These are phyloP conservation scores for Brassica juncea DNA, from an alignment of 345 rosid species.

Conservation along the genomic window DNA sequence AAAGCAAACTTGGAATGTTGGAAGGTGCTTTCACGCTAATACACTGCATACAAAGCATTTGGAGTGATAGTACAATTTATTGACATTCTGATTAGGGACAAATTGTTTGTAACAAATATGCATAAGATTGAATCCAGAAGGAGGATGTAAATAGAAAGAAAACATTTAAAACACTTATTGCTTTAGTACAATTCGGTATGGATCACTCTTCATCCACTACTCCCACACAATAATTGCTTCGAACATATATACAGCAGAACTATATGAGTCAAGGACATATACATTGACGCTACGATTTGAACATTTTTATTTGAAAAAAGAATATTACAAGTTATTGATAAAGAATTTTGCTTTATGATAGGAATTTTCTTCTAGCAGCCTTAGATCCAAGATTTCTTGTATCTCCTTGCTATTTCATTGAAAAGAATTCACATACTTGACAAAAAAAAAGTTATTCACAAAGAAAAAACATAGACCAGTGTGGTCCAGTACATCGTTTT, in stretches of 20 bases:
- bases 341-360: no score
- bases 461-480: no score
- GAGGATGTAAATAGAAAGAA: slow-evolving; percentile 14
- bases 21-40: background rate
- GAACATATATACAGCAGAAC: slow-evolving; percentile 23
- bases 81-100: slow-evolving; percentile 28
- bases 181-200: slow-evolving; percentile 38
- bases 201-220: slow-evolving; percentile 33
- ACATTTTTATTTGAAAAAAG: no score
- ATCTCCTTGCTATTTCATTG: no score
- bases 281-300: background rate
- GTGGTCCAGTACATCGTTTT: no score
- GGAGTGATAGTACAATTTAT: background rate
- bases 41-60: background rate
- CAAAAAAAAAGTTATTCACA: no score
- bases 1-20: slow-evolving; percentile 7
- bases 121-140: slow-evolving; percentile 3
- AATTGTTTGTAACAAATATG: background rate
- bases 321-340: background rate
- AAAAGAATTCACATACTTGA: no score
- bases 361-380: no score
- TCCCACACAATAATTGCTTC: slow-evolving; percentile 18
- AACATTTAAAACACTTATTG: slow-evolving; percentile 10
- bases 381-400: no score
- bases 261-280: background rate